Evolutionary conservation across 495 filamentous ascomycete genomes (phyloP).

Genomic region (Podospora sp.): DNA sequence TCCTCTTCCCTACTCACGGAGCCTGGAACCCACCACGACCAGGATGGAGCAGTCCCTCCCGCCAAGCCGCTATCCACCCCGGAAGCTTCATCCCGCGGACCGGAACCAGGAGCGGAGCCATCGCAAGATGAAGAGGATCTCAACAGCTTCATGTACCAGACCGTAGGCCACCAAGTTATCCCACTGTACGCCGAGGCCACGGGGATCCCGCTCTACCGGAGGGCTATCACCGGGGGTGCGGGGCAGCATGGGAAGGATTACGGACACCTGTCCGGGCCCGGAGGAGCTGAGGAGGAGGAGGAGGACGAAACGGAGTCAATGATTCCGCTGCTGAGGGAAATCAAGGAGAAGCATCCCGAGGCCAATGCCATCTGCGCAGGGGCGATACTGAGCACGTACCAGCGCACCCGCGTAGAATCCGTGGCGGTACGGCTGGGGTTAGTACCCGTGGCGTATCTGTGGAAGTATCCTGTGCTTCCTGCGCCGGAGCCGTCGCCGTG

Average conservation of each 20-base stretch:
- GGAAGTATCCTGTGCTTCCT: slow-evolving; percentile 70
- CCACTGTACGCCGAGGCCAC: slow-evolving; percentile 82
- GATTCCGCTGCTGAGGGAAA: slow-evolving; percentile 65
- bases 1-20: neutral
- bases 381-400: slow-evolving; percentile 92
- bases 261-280: slow-evolving; percentile 23
- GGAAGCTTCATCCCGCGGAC: neutral
- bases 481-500: slow-evolving; percentile 16
- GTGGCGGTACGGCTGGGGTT: slow-evolving; percentile 78
- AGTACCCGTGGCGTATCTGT: slow-evolving; percentile 80
- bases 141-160: slow-evolving; percentile 99
- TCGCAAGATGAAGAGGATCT: slow-evolving; percentile 59
- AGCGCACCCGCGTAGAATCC: slow-evolving; percentile 90
- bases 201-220: slow-evolving; percentile 76
- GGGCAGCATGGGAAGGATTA: slow-evolving; percentile 68
- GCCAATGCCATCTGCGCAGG: slow-evolving; percentile 86
- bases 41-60: too few species aligned
- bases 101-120: neutral
- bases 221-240: slow-evolving; percentile 67
- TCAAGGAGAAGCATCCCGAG: slow-evolving; percentile 67
- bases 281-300: neutral
- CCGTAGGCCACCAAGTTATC: slow-evolving; percentile 84
- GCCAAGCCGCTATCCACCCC: neutral
- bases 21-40: too few species aligned
- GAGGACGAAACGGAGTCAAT: slow-evolving; percentile 88